These are phyloP conservation scores for Waltiozyma sp. DNA, from an alignment of 1,139 yeast species.

Conservation along the genomic window DNA sequence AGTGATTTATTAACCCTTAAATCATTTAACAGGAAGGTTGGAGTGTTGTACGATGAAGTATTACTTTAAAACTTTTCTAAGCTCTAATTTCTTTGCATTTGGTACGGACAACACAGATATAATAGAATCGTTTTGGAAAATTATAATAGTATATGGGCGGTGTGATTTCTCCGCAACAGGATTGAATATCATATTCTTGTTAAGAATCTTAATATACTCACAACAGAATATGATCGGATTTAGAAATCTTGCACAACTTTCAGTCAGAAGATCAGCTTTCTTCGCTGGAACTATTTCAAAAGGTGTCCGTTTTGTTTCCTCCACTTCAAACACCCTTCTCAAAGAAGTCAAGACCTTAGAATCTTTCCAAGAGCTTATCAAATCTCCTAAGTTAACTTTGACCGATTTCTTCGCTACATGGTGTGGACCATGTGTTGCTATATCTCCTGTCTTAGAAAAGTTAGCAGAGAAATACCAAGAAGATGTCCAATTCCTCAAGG, in stretches of 20 bases:
- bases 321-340: slow-evolving; percentile 9
- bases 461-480: slow-evolving; percentile 24
- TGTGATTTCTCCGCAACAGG: too few species aligned
- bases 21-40: too few species aligned
- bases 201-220: too few species aligned
- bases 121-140: too few species aligned
- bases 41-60: too few species aligned
- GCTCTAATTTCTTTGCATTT: too few species aligned
- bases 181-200: too few species aligned
- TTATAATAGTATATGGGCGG: too few species aligned
- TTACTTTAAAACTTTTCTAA: too few species aligned
- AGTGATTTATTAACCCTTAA: too few species aligned
- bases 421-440: slow-evolving; percentile 92
- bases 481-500: slow-evolving; percentile 59
- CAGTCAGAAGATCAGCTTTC: neutral
- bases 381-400: slow-evolving; percentile 46
- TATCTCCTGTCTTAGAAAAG: slow-evolving; percentile 69
- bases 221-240: neutral
- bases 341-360: slow-evolving; percentile 24
- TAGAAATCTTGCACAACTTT: neutral
- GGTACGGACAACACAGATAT: too few species aligned
- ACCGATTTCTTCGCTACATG: slow-evolving; percentile 84
- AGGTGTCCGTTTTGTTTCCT: slow-evolving; percentile 6
- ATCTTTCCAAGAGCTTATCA: slow-evolving; percentile 38
- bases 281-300: neutral